Conservation (phyloP, 805 yeast genomes). For the Blastobotrys mokoenaii region DNA sequence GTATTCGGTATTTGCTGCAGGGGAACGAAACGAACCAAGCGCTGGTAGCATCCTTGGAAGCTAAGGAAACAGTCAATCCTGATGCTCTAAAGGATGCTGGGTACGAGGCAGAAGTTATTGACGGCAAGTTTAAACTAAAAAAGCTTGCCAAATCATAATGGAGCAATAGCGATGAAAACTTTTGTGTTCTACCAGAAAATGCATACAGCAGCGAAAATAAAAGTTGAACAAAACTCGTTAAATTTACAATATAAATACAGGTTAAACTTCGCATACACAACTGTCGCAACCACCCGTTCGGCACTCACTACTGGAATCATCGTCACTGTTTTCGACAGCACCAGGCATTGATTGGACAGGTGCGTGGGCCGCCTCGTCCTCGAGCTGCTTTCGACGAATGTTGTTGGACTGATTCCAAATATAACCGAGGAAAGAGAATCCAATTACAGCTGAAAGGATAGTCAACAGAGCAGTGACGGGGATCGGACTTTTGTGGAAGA, state of each 20-base stretch:
- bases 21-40: slow-evolving; percentile 64
- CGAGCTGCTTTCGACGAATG: slow-evolving; percentile 44
- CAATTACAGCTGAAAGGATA: slow-evolving; percentile 30
- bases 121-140: slow-evolving; percentile 62
- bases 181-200: no score
- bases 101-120: slow-evolving; percentile 59
- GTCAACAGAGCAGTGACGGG: slow-evolving; percentile 64
- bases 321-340: neutral
- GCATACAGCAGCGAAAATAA: no score
- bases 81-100: slow-evolving; percentile 64
- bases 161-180: no score
- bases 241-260: neutral
- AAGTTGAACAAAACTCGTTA: neutral
- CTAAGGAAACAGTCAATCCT: slow-evolving; percentile 53
- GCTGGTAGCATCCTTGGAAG: slow-evolving; percentile 71
- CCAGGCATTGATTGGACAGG: slow-evolving; percentile 31
- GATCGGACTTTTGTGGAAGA: slow-evolving; percentile 64
- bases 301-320: slow-evolving; percentile 3
- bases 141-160: slow-evolving; percentile 7
- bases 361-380: slow-evolving; percentile 58
- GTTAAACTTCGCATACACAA: slow-evolving; percentile 15
- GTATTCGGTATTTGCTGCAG: slow-evolving; percentile 60
- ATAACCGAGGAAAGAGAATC: slow-evolving; percentile 21
- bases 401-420: slow-evolving; percentile 32
- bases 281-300: slow-evolving; percentile 11